Evolutionary conservation across 441 rosid species (phyloP).

Genomic region (Pelargonium cotyledonis): DNA sequence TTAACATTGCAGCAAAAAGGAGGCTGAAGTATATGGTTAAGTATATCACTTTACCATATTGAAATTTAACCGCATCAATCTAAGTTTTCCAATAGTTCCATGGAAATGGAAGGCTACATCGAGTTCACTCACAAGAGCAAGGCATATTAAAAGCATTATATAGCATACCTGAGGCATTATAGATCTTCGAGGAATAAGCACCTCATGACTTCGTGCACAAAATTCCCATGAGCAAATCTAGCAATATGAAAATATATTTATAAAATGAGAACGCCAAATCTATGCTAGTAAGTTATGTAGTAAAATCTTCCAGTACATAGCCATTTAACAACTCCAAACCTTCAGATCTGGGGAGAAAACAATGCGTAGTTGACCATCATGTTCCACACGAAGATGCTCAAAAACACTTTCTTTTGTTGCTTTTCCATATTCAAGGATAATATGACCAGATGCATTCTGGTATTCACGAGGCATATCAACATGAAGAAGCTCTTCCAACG

Average conservation of each 20-base stretch:
- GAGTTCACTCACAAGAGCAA: slow-evolving; percentile 6
- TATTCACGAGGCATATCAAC: slow-evolving; percentile 97
- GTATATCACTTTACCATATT: no score
- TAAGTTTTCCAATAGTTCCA: neutral
- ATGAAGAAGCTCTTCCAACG: slow-evolving; percentile 87
- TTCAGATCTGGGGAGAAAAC: slow-evolving; percentile 92
- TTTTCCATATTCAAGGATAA: slow-evolving; percentile 91
- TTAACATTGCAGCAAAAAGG: no score
- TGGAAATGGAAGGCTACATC: neutral
- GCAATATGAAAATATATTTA: slow-evolving; percentile 10
- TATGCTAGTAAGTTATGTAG: slow-evolving; percentile 5
- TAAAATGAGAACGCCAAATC: slow-evolving; percentile 10
- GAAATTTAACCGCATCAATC: no score
- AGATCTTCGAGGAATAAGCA: slow-evolving; percentile 48
- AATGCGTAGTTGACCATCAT: slow-evolving; percentile 93
- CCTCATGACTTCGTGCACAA: slow-evolving; percentile 48
- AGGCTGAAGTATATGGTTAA: no score
- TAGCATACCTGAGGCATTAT: slow-evolving; percentile 41
- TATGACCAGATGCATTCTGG: slow-evolving; percentile 86
- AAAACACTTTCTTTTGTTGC: slow-evolving; percentile 97
- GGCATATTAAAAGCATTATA: neutral
- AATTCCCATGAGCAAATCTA: slow-evolving; percentile 59
- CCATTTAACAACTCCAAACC: slow-evolving; percentile 22
- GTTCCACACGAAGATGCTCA: slow-evolving; percentile 96
- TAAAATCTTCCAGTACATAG: neutral